Conservation (phyloP, 345 rosid genomes). For the Euphorbia tirucalli region DNA sequence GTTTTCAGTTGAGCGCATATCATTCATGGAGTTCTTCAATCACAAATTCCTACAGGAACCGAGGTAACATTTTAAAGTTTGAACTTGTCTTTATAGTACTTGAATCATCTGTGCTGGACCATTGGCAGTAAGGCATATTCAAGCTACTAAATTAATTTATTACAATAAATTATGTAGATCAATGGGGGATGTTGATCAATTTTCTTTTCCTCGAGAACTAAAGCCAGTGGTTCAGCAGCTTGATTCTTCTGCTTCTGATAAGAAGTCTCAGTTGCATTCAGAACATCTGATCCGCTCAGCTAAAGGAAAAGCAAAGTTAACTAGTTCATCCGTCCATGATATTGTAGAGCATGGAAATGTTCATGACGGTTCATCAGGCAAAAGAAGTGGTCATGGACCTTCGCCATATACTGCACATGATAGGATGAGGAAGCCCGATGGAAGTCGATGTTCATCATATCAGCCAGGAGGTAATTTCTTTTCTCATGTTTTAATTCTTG, state of each 20-base stretch:
- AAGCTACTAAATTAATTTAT: slow-evolving; percentile 19
- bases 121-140: slow-evolving; percentile 4
- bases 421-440: slow-evolving; percentile 33
- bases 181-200: slow-evolving; percentile 23
- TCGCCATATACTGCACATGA: slow-evolving; percentile 24
- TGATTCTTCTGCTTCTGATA: slow-evolving; percentile 32
- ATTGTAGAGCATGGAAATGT: slow-evolving; percentile 12
- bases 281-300: slow-evolving; percentile 15
- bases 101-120: slow-evolving; percentile 3
- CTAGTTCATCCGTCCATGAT: slow-evolving; percentile 32
- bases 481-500: neutral
- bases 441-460: slow-evolving; percentile 33
- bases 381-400: slow-evolving; percentile 18
- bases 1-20: slow-evolving; percentile 61
- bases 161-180: slow-evolving; percentile 42
- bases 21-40: slow-evolving; percentile 69
- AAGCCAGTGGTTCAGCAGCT: slow-evolving; percentile 27
- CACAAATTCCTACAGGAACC: slow-evolving; percentile 59
- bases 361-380: slow-evolving; percentile 22
- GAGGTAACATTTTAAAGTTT: slow-evolving; percentile 39
- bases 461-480: slow-evolving; percentile 42
- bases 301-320: slow-evolving; percentile 20
- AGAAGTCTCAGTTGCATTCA: slow-evolving; percentile 32
- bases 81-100: neutral
- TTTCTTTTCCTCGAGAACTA: slow-evolving; percentile 18